Conservation (phyloP, 768 basidiomycete genomes). For the Suillus subalutaceus region DNA sequence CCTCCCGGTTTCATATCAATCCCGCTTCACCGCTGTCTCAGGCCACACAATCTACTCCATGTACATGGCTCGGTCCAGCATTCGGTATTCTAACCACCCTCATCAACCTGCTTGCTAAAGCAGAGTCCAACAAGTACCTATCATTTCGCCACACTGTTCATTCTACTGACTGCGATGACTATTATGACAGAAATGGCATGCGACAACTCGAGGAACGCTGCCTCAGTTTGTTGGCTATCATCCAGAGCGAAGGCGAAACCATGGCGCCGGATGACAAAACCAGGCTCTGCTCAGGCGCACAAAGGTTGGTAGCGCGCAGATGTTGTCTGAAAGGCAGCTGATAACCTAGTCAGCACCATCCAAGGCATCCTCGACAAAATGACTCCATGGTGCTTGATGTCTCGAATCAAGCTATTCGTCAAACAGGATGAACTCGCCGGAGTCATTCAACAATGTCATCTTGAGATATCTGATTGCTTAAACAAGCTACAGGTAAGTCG, state of each 20-base stretch:
- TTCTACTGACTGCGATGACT: conserved; percentile 8
- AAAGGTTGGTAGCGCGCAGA: conserved; percentile 30
- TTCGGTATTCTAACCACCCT: conserved; percentile 46
- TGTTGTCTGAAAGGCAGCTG: neutral
- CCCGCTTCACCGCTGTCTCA: neutral
- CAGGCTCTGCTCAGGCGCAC: conserved; percentile 33
- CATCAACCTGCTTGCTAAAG: conserved; percentile 49
- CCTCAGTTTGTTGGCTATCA: conserved; percentile 41
- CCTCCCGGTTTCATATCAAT: neutral
- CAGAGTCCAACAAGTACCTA: conserved; percentile 49
- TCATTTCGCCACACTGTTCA: neutral
- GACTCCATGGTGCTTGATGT: conserved; percentile 45
- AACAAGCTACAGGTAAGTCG: conserved; percentile 46
- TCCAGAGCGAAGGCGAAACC: conserved; percentile 37
- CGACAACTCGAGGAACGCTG: conserved; percentile 50
- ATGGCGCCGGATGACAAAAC: conserved; percentile 33
- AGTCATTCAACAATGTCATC: conserved; percentile 51
- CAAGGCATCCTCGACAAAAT: conserved; percentile 42
- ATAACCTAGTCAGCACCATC: conserved; percentile 30
- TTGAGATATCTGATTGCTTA: conserved; percentile 48
- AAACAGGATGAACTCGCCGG: conserved; percentile 46
- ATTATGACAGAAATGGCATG: conserved; percentile 41
- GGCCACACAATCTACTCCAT: conserved; percentile 47
- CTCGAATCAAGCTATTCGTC: conserved; percentile 45
- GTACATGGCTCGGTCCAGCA: conserved; percentile 49